Base-by-base conservation (phyloP, 225 moss, liverwort and hornwort genomes). In the Marchantia paleacea region DNA sequence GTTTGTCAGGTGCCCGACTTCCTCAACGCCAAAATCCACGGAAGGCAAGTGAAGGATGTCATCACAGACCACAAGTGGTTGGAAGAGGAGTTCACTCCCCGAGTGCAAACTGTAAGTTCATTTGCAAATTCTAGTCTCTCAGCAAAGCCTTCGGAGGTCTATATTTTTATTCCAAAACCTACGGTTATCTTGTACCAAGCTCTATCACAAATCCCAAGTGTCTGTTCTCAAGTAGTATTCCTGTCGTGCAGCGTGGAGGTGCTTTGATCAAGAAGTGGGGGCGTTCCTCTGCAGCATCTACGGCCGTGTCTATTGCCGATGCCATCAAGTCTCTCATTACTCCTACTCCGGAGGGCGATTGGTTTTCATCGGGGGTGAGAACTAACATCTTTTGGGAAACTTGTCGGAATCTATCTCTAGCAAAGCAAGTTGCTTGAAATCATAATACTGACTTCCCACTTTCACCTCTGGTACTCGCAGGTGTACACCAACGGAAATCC, bases 201-300 rank as follows among this genome's bases (percentile, higher is more conserved):
- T 13, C 16, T 58, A 16, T 12, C 30, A 68, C 12, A 48, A 70
- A 30, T 19, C 8, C 7, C 22, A 15, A 1, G 3, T 39, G 19
- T 48, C n/a, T 52, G n/a, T 16, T 19, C 24, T 72, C 50, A 72
- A 7, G 22, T 52, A 49, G 12, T 0, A 29, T 29, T 51, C 5
- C 24, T 62, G 6, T 24, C 18, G 50, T 67, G 64, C 80, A 93
- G 89, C 86, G 94, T 48, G 95, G 97, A 74, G 95, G 97, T 7
- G 87, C 92, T 12, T 85, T 99, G 81, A 99, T 99, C 8, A 78
- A 99, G 80, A 99, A 99, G 75, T 95, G 95, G 95, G 95, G 95
- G 16, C 87, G 92, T 53, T 99, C 97, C 0, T 99, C 95, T 16
- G 97, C 97, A 57, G 97, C 97, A 18, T 99, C 97, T 0, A 99